These are phyloP conservation scores for Ogataea methanolica DNA, from an alignment of 805 yeast genomes.

Conservation along the genomic window DNA sequence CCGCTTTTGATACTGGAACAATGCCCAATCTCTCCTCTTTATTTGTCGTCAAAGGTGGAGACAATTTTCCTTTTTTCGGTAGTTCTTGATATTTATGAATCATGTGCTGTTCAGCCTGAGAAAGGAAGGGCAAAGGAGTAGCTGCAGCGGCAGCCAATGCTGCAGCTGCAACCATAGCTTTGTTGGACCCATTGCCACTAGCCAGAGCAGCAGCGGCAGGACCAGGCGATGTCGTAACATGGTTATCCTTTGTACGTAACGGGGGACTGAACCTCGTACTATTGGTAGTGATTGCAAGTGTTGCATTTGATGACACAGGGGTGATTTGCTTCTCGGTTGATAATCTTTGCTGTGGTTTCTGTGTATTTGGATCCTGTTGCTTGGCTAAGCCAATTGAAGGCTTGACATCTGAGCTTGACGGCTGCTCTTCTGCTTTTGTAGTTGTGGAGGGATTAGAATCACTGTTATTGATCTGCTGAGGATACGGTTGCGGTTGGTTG, in stretches of 20 bases:
- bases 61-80: not conserved
- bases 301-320: slow-evolving; percentile 9
- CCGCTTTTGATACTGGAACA: not conserved
- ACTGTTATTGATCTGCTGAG: not conserved
- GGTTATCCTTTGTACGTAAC: slow-evolving; percentile 13
- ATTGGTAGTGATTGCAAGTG: not conserved
- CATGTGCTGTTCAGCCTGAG: slow-evolving; percentile 10
- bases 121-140: slow-evolving; percentile 54
- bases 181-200: slow-evolving; percentile 29
- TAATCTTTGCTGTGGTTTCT: not conserved
- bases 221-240: slow-evolving; percentile 32
- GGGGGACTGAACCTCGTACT: slow-evolving; percentile 16
- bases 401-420: too few relatives aligned
- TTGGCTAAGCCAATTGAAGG: too few relatives aligned
- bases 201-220: slow-evolving; percentile 35
- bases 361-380: too few relatives aligned
- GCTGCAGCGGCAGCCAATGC: slow-evolving; percentile 82
- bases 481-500: slow-evolving; percentile 13
- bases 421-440: not conserved
- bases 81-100: not conserved
- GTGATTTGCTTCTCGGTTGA: slow-evolving; percentile 5
- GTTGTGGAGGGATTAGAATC: not conserved
- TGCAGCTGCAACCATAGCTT: slow-evolving; percentile 76
- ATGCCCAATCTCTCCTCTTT: not conserved
- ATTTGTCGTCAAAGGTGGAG: not conserved